Base-by-base conservation (phyloP, 768 basidiomycete species). In the Macrolepiota dolichaula region DNA sequence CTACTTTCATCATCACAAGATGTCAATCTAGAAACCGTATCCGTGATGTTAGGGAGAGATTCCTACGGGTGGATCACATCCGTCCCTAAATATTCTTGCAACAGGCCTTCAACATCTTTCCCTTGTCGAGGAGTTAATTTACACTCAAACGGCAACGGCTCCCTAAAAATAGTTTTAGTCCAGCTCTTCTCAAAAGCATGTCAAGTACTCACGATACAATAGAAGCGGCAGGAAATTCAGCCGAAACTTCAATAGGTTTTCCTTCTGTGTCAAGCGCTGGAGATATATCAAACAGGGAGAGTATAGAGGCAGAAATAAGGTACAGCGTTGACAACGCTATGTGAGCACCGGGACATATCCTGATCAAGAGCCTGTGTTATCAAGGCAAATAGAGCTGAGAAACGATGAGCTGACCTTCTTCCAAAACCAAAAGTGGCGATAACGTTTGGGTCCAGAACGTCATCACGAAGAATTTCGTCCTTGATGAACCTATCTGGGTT, bases 361-460 rank as follows among this genome's bases (percentile, higher is more conserved):
- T 63, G 10, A 50, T 17, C 19, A 3, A 29, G 19, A 51, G 3
- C 11, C 15, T 44, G 42, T 7, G 7, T 19, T 24, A 13, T 27
- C 25, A 24, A 49, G 12, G 11, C 19, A 3, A 1, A 27, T 10
- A 6, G 0, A 24, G 5, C n/a, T 25, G 5, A 3, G 10, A 22
- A 22, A 24, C 10, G 3, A n/a, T 17, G 42, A 4, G 36, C 62
- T 2, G 17, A 71, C 71, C 70, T 64, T 52, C 72, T 50, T 15
- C 75, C 75, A 62, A 72, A 75, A 0, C 75, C 75, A 63, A 72
- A 76, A 3, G 66, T 68, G 1, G 65, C 66, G 9, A 64, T 63
- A 0, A 65, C 15, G 1, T 22, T 66, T 2, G 72, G 69, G 46
- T 71, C 69, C 22, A 63, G 64, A 27, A 72, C 66, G 6, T 74